These are phyloP conservation scores for Pythium grandisporangium DNA, from an alignment of 352 stramenopile species.

Conservation along the genomic window DNA sequence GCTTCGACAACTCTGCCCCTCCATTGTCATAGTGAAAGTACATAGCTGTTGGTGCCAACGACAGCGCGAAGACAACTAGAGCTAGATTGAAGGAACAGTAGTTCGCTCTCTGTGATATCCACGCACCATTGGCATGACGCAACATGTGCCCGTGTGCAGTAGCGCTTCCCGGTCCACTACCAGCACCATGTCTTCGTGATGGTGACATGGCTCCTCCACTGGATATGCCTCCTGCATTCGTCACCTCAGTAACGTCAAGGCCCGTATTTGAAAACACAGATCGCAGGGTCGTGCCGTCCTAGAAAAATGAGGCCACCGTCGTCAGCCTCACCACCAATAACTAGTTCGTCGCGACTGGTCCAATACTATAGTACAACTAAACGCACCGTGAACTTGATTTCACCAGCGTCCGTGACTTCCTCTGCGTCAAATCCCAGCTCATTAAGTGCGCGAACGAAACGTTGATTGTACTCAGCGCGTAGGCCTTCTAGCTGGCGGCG, in stretches of 20 bases:
- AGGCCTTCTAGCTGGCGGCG: constrained; percentile 57
- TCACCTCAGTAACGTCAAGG: too few relatives aligned
- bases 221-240: too few relatives aligned
- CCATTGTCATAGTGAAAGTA: background rate
- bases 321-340: too few relatives aligned
- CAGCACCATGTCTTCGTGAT: too few relatives aligned
- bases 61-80: too few relatives aligned
- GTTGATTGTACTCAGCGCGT: constrained; percentile 67
- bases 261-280: too few relatives aligned
- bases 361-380: too few relatives aligned
- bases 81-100: too few relatives aligned
- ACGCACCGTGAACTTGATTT: constrained; percentile 76
- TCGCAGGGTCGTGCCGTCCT: constrained; percentile 62
- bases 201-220: background rate
- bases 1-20: constrained; percentile 31
- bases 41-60: background rate
- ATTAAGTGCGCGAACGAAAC: constrained; percentile 58
- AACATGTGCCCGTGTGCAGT: constrained; percentile 4
- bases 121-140: constrained; percentile 14
- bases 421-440: constrained; percentile 76
- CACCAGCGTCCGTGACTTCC: constrained; percentile 60
- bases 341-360: too few relatives aligned
- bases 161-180: background rate
- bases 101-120: background rate
- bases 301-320: too few relatives aligned